Conservation (phyloP, 2,329 filamentous ascomycete species). For the Fusarium irregulare region DNA sequence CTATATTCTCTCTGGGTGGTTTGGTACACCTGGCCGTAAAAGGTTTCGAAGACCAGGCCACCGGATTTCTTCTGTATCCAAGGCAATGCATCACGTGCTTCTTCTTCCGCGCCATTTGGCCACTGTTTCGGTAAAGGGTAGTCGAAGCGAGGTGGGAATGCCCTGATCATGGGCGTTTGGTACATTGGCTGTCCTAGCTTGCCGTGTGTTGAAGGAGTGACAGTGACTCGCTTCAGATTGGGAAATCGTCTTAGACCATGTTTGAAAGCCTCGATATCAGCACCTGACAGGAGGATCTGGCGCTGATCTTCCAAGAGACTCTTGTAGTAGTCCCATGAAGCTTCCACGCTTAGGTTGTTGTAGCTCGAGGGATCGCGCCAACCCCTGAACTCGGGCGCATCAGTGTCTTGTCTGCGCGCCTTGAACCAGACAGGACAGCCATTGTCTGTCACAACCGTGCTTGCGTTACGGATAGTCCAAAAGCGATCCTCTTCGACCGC, state of each 20-base stretch:
- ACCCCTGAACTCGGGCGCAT: too few species aligned
- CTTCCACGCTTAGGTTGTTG: background rate
- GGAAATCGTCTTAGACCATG: background rate
- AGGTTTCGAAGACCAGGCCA: too few species aligned
- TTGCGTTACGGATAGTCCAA: too few species aligned
- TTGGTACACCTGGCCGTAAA: too few species aligned
- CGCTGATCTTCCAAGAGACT: background rate
- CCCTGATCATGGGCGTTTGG: constrained; percentile 3
- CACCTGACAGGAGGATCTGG: background rate
- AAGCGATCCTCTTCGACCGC: too few species aligned
- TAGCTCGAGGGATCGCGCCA: too few species aligned
- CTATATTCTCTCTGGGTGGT: too few species aligned
- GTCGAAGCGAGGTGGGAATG: background rate
- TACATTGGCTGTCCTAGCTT: background rate
- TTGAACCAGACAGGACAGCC: constrained; percentile 4
- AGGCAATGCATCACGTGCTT: too few species aligned
- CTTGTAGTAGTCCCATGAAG: background rate
- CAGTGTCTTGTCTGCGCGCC: background rate
- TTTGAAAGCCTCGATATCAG: constrained; percentile 1
- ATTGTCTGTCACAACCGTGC: background rate
- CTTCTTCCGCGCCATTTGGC: background rate
- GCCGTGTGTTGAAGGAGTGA: background rate
- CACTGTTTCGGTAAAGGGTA: background rate
- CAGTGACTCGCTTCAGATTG: background rate
- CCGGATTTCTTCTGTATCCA: too few species aligned